Percentiles rank a stretch among this genome's conserved stretches.
phyloP scores from a whole-genome alignment of 1,284 basidiomycete species.

The Cutaneotrichosporon daszewskae region DNA sequence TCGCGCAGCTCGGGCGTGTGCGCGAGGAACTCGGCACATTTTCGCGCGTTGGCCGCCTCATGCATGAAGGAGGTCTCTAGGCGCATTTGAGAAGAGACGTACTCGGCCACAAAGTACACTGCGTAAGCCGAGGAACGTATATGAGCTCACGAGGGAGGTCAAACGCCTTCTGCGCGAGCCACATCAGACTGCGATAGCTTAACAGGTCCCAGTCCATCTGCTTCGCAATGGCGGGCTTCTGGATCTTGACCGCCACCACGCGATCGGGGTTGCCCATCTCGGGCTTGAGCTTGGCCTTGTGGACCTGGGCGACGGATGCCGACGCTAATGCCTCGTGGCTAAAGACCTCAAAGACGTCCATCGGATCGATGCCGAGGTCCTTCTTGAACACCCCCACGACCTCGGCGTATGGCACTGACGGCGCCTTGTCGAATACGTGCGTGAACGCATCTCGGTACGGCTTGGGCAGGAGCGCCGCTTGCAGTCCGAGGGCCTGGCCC shows the following conservation, averaged over 20 bases:
- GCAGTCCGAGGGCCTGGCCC: slow-evolving; percentile 60
- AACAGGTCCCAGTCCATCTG: slow-evolving; percentile 78
- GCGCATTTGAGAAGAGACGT: slow-evolving; percentile 72
- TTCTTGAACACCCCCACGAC: slow-evolving; percentile 62
- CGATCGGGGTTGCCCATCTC: slow-evolving; percentile 18
- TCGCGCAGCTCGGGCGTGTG: slow-evolving; percentile 58
- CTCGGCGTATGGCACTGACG: slow-evolving; percentile 67
- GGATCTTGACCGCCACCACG: slow-evolving; percentile 81
- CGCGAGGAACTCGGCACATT: slow-evolving; percentile 39
- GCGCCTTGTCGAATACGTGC: slow-evolving; percentile 77
- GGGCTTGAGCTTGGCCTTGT: slow-evolving; percentile 60
- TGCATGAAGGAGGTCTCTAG: slow-evolving; percentile 72
- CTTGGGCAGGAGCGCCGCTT: slow-evolving; percentile 71
- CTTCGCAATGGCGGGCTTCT: slow-evolving; percentile 76
- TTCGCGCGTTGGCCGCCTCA: slow-evolving; percentile 53
- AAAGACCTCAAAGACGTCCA: slow-evolving; percentile 70
- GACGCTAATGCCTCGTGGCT: slow-evolving; percentile 69
- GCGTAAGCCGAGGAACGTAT: slow-evolving; percentile 7
- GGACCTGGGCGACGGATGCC: slow-evolving; percentile 85
- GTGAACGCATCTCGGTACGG: slow-evolving; percentile 76
- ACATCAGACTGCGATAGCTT: slow-evolving; percentile 43
- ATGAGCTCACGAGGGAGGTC: slow-evolving; percentile 42
- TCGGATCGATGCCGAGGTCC: slow-evolving; percentile 64
- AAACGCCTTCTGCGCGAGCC: slow-evolving; percentile 41
- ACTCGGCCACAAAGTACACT: slow-evolving; percentile 56